Conservation (phyloP, 306 rosid species). For the Trifolium fragiferum region DNA sequence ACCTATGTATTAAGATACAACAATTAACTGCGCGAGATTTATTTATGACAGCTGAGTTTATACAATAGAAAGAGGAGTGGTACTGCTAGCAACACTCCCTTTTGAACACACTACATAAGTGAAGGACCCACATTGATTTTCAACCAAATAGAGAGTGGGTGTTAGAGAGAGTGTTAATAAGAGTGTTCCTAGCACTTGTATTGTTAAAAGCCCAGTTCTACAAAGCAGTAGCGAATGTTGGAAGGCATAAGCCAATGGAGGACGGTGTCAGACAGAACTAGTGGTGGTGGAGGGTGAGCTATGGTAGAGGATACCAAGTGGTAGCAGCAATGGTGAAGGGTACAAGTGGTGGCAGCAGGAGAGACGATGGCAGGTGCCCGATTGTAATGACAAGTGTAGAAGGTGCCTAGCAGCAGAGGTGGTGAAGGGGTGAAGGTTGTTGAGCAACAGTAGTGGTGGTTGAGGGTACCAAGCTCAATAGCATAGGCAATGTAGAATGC, state of each 20-base stretch:
- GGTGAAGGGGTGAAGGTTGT: not conserved
- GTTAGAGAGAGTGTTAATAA: no score
- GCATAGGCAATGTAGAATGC: not conserved
- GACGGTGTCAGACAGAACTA: not conserved
- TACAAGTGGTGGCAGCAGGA: not conserved
- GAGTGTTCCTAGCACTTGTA: no score
- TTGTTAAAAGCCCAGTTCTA: not conserved
- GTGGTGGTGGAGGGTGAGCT: not conserved
- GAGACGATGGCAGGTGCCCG: not conserved
- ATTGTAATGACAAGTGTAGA: not conserved
- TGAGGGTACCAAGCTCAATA: conserved; percentile 1
- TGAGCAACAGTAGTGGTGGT: not conserved
- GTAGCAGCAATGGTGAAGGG: not conserved
- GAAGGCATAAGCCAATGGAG: not conserved
- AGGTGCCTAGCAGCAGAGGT: not conserved
- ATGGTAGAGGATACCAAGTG: not conserved
- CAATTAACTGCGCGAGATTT: not conserved
- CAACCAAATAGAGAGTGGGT: no score
- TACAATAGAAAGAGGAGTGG: not conserved
- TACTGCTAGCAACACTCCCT: no score
- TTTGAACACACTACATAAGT: no score
- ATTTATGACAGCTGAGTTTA: conserved; percentile 5
- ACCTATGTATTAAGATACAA: not conserved
- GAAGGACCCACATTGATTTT: no score
- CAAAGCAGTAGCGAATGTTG: not conserved